A percentile compares a stretch with the other conserved stretches of the same genome.
Evolutionary conservation across 2,329 filamentous ascomycete genomes (phyloP).

Genomic region (Myriosclerotinia scirpicola): DNA sequence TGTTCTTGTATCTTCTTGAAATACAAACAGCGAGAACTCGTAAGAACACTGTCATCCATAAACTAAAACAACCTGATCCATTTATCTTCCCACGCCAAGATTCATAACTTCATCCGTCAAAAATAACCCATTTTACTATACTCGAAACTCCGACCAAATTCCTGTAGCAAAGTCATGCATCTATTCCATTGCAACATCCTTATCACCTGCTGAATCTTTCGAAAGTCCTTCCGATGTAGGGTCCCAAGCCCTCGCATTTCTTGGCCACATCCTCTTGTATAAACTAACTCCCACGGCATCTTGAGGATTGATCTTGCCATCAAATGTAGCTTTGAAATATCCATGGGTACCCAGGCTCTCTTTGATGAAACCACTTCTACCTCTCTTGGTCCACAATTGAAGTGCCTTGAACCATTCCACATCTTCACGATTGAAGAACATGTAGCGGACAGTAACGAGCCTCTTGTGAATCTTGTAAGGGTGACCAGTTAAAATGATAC

Average conservation of each 20-base stretch:
- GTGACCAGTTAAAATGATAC: constrained; percentile 90
- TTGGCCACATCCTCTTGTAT: constrained; percentile 83
- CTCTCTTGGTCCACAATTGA: constrained; percentile 89
- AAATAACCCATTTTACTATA: constrained; percentile 10
- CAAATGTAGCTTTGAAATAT: constrained; percentile 99
- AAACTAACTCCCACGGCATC: constrained; percentile 89
- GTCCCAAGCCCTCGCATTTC: constrained; percentile 53
- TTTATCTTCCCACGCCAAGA: not conserved
- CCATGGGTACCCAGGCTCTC: constrained; percentile 93
- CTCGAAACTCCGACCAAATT: constrained; percentile 15
- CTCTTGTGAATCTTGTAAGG: constrained; percentile 99
- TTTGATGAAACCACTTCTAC: constrained; percentile 87
- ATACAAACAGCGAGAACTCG: not conserved
- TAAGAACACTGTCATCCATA: not conserved
- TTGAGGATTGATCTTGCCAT: constrained; percentile 92
- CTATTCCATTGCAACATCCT: constrained; percentile 20
- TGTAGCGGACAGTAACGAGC: constrained; percentile 94
- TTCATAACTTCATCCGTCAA: constrained; percentile 20
- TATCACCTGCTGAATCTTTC: constrained; percentile 8
- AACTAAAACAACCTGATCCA: not conserved
- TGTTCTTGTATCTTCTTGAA: not conserved
- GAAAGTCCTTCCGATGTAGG: constrained; percentile 3
- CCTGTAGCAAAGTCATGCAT: not conserved
- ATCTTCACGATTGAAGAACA: constrained; percentile 98
- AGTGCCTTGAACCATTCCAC: constrained; percentile 97